phyloP scores from a whole-genome alignment of 1,139 yeast species.

The Blastobotrys petasosporus region DNA sequence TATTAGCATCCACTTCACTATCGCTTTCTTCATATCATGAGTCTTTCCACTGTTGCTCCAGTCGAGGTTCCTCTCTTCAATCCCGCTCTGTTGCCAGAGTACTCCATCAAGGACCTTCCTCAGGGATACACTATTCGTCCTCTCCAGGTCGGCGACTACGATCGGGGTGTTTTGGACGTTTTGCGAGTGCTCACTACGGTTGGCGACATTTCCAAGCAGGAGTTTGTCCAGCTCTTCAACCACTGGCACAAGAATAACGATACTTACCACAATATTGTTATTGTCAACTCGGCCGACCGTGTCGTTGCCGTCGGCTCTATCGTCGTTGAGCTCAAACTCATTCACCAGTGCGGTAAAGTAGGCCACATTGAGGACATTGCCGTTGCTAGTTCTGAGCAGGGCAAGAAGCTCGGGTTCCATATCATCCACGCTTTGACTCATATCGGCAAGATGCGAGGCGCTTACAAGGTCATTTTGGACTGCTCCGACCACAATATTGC shows the following conservation, averaged over 20 bases:
- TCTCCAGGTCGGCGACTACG: slow-evolving; percentile 42
- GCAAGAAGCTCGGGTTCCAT: slow-evolving; percentile 67
- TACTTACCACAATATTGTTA: slow-evolving; percentile 50
- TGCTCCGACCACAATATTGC: slow-evolving; percentile 76
- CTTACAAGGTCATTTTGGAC: slow-evolving; percentile 86
- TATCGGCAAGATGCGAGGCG: slow-evolving; percentile 56
- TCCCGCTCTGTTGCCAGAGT: slow-evolving; percentile 26
- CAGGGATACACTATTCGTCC: slow-evolving; percentile 50
- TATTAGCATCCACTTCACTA: no score
- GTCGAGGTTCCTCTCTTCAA: slow-evolving; percentile 22
- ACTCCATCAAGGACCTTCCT: slow-evolving; percentile 37
- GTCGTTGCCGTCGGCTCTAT: slow-evolving; percentile 40
- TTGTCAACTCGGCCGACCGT: slow-evolving; percentile 34
- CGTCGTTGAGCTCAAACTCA: slow-evolving; percentile 48
- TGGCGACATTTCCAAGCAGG: slow-evolving; percentile 43
- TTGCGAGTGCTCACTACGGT: slow-evolving; percentile 53
- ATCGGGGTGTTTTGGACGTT: slow-evolving; percentile 45
- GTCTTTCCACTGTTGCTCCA: neutral
- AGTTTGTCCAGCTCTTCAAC: slow-evolving; percentile 40
- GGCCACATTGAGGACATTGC: slow-evolving; percentile 97
- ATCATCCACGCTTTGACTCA: slow-evolving; percentile 59
- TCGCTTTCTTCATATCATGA: no score
- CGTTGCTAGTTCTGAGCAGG: slow-evolving; percentile 70
- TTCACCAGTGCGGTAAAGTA: slow-evolving; percentile 72
- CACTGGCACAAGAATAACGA: slow-evolving; percentile 45